Percentiles rank a stretch among this genome's conserved stretches.
These are phyloP conservation scores for Hypoxylon sp. DNA, from an alignment of 2,329 filamentous ascomycete species.

Conservation along the genomic window DNA sequence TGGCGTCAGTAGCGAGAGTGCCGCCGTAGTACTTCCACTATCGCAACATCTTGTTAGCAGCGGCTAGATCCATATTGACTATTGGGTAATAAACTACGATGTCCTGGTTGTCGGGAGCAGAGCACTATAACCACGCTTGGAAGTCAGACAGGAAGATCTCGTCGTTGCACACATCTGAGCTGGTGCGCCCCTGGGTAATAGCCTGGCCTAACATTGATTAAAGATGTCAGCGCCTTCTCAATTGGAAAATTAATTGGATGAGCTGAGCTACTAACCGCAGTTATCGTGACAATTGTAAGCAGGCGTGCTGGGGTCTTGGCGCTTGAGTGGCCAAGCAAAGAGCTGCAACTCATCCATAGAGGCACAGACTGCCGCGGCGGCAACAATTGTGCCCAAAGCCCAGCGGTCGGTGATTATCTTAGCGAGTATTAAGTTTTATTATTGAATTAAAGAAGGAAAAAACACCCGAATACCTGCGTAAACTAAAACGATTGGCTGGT, in stretches of 20 bases:
- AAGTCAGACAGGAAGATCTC: constrained; percentile 56
- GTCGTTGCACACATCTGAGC: constrained; percentile 54
- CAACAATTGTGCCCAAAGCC: constrained; percentile 29
- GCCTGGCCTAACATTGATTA: constrained; percentile 41
- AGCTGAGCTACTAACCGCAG: constrained; percentile 56
- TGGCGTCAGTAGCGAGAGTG: constrained; percentile 51
- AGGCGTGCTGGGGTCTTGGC: constrained; percentile 59
- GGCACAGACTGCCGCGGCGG: constrained; percentile 30
- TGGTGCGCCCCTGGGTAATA: constrained; percentile 52
- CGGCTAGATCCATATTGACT: neutral
- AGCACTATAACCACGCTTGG: constrained; percentile 58
- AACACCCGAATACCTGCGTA: constrained; percentile 23
- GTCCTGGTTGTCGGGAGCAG: constrained; percentile 54
- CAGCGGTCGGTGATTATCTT: constrained; percentile 35
- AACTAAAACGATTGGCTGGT: constrained; percentile 22
- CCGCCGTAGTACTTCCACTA: constrained; percentile 57
- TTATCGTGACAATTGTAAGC: constrained; percentile 62
- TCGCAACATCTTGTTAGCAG: neutral
- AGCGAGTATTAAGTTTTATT: neutral
- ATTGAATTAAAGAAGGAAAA: constrained; percentile 16
- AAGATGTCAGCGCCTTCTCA: constrained; percentile 3
- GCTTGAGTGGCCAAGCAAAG: constrained; percentile 44
- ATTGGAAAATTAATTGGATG: neutral
- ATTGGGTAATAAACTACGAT: constrained; percentile 43
- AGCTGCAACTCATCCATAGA: constrained; percentile 40